phyloP scores from a whole-genome alignment of 768 basidiomycete genomes.

The Cantharellus cinnabarinus region DNA sequence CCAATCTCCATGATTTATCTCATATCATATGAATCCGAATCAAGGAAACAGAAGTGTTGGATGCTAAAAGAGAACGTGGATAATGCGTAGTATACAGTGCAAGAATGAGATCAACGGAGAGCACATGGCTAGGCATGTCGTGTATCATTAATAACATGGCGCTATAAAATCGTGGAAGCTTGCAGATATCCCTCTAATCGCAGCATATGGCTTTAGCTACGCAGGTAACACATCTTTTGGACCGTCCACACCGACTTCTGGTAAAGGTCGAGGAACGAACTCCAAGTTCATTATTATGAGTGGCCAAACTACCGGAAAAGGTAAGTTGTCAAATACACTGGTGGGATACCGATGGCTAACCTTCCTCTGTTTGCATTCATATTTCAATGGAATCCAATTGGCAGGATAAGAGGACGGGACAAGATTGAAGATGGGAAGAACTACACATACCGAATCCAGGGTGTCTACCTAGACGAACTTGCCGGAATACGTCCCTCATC shows the following conservation, averaged over 20 bases:
- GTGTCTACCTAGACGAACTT: slow-evolving; percentile 64
- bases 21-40: too few species aligned
- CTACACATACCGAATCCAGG: slow-evolving; percentile 58
- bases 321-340: neutral
- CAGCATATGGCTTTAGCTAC: too few species aligned
- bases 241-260: neutral
- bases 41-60: too few species aligned
- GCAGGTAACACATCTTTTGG: neutral
- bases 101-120: too few species aligned
- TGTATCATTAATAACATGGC: too few species aligned
- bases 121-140: too few species aligned
- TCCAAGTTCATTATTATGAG: slow-evolving; percentile 7
- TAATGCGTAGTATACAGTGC: too few species aligned
- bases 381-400: too few species aligned
- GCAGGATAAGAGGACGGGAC: neutral
- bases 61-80: too few species aligned
- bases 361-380: neutral
- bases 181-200: too few species aligned
- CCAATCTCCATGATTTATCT: too few species aligned
- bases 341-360: neutral
- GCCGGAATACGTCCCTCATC: slow-evolving; percentile 68
- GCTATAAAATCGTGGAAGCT: too few species aligned
- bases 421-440: neutral
- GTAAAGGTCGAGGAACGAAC: slow-evolving; percentile 2
- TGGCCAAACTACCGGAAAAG: slow-evolving; percentile 4